Evolutionary conservation across 164 flowering plant genomes (phyloP), one percentile per base, ranked within the genome.

Genomic region (Taxillus chinensis): DNA sequence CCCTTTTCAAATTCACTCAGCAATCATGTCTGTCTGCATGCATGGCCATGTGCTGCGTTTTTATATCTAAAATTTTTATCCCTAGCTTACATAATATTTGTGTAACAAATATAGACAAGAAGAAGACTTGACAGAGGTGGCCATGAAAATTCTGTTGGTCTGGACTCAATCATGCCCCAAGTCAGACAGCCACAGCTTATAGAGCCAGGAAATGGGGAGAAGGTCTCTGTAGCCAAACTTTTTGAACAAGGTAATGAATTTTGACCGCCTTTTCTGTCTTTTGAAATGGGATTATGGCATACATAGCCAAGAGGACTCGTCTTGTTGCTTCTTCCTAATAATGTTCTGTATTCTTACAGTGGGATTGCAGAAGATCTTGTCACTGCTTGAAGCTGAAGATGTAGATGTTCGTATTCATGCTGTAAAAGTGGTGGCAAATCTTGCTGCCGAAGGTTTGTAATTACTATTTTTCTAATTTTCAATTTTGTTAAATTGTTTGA

Each of bases 391-490:
- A 71, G 84, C 99, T 27, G 95, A 89, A 64, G 99, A 95, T 79
- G 78, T 83, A 62, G 95, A 87, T 71, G 90, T 95, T 39, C 85
- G 84, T 37, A 82, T 95, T 67, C 97, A 95, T 87, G 99, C 99
- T 53, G 99, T 90, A 45, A 95, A 95, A 80, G 99, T 95, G 69
- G 92, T 95, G 0, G 99, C 99, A 57, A 95, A 95, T 73, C 77
- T 95, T 15, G 97, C 99, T 50, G 97, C 97, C 13, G 99, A 95
- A 85, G 99, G 99, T 93, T 5, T 6, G 37, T 13, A 27, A 27
- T 27, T 27, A 27, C 27, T 27, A 27, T 27, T 27, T 27, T 27
- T 27, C 27, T 27, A 27, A 27, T 27, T 2, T 2, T 27, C 27
- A 27, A 27, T 27, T 27, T 27, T 27, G 27, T 27, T 27, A 27